Evolutionary conservation across 179 eudicot species (phyloP).

Genomic region (Silene noctiflora): DNA sequence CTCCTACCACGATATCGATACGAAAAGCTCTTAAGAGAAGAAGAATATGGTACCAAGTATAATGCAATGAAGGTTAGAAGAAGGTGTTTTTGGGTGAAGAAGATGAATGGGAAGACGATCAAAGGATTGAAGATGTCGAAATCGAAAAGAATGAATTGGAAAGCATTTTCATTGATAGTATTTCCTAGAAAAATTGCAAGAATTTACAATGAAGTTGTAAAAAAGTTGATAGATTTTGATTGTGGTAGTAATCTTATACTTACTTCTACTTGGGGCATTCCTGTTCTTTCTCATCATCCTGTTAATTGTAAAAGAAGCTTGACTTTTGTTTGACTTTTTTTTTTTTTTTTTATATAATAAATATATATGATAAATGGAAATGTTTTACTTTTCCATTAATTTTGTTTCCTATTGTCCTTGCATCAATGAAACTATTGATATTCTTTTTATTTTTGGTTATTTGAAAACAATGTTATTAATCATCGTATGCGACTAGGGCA

Average conservation of each 20-base stretch:
- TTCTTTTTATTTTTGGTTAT: too few species aligned
- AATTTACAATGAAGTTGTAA: slow-evolving; percentile 27
- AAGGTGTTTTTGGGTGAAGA: slow-evolving; percentile 35
- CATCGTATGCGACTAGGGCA: too few species aligned
- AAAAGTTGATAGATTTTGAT: slow-evolving; percentile 31
- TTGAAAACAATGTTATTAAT: too few species aligned
- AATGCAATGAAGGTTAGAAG: slow-evolving; percentile 9
- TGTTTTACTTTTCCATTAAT: too few species aligned
- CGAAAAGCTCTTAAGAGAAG: slow-evolving; percentile 23
- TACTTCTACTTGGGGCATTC: slow-evolving; percentile 37
- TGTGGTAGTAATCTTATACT: slow-evolving; percentile 26
- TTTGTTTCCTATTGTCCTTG: too few species aligned
- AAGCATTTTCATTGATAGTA: slow-evolving; percentile 27
- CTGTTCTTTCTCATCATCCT: slow-evolving; percentile 30
- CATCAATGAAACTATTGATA: too few species aligned
- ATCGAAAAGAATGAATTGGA: slow-evolving; percentile 21
- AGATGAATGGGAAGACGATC: slow-evolving; percentile 24
- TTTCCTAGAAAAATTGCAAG: slow-evolving; percentile 30
- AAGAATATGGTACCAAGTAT: neutral
- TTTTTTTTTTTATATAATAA: too few species aligned
- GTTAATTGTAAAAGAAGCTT: slow-evolving; percentile 7
- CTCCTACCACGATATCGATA: slow-evolving; percentile 19
- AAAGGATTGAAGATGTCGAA: slow-evolving; percentile 32
- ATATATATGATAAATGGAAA: too few species aligned
- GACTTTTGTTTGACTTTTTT: slow-evolving; percentile 6